These are phyloP conservation scores for Adansonia digitata DNA, from an alignment of 345 rosid species.

Conservation along the genomic window DNA sequence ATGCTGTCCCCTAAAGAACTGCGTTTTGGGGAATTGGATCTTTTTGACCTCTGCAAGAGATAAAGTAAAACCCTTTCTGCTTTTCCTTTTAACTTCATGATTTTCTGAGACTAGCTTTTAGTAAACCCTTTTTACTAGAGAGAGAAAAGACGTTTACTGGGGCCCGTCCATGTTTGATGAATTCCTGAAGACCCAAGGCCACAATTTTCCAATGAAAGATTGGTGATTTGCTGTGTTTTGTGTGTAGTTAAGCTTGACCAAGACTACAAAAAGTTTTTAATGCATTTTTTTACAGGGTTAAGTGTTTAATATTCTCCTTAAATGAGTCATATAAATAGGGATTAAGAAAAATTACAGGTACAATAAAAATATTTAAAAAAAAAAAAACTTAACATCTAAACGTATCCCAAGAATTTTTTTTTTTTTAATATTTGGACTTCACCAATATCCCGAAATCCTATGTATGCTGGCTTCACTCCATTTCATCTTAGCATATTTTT, in stretches of 20 bases:
- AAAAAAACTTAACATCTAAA: too few relatives aligned
- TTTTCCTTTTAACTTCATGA: constrained; percentile 24
- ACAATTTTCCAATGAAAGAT: constrained; percentile 26
- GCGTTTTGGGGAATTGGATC: constrained; percentile 41
- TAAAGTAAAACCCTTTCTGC: constrained; percentile 29
- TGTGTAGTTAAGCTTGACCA: constrained; percentile 1
- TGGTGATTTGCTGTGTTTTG: not conserved
- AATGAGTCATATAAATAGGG: too few relatives aligned
- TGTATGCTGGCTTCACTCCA: too few relatives aligned
- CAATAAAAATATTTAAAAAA: too few relatives aligned
- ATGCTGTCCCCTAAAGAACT: constrained; percentile 30
- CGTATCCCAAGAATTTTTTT: too few relatives aligned
- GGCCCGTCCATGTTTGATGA: constrained; percentile 19
- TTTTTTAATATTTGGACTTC: too few relatives aligned
- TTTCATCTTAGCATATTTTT: too few relatives aligned
- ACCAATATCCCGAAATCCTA: too few relatives aligned
- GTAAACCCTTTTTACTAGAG: not conserved
- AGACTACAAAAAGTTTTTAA: not conserved
- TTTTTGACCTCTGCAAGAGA: constrained; percentile 41
- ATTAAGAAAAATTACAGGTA: too few relatives aligned
- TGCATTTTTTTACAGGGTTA: too few relatives aligned
- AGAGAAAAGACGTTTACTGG: constrained; percentile 5
- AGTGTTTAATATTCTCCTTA: too few relatives aligned
- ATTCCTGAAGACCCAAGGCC: constrained; percentile 12
- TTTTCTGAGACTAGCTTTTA: constrained; percentile 14